Conservation (phyloP, 2,329 filamentous ascomycete species). For the Phialophora tarda region DNA sequence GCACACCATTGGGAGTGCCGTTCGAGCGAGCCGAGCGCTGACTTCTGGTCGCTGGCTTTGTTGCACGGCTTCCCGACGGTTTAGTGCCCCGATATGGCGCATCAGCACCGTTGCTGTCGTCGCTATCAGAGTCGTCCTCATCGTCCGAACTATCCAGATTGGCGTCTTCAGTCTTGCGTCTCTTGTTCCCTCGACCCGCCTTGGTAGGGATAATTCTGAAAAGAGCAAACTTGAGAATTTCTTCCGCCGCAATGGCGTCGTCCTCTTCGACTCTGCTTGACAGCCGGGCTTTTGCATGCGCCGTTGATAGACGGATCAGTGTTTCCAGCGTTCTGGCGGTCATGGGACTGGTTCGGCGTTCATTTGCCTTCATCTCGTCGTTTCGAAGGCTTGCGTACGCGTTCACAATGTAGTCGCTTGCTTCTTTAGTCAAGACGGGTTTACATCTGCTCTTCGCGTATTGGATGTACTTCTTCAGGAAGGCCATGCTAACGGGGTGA, state of each 20-base stretch:
- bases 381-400: conserved; percentile 93
- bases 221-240: conserved; percentile 88
- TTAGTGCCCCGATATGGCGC: conserved; percentile 36
- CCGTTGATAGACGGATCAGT: conserved; percentile 94
- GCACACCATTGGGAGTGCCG: conserved; percentile 47
- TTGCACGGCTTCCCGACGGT: conserved; percentile 40
- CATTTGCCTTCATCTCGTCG: conserved; percentile 92
- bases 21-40: conserved; percentile 38
- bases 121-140: conserved; percentile 57
- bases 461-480: conserved; percentile 99
- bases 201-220: conserved; percentile 91
- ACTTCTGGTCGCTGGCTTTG: conserved; percentile 37
- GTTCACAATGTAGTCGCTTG: conserved; percentile 86
- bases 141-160: conserved; percentile 70
- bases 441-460: conserved; percentile 93
- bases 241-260: conserved; percentile 85
- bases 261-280: conserved; percentile 87
- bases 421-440: conserved; percentile 87
- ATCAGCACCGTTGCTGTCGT: conserved; percentile 44
- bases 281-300: conserved; percentile 89
- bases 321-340: conserved; percentile 97
- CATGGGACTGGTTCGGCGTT: conserved; percentile 90
- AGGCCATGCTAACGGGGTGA: conserved; percentile 77
- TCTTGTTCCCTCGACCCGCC: conserved; percentile 73
- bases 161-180: conserved; percentile 74